Evolutionary conservation across 805 yeast genomes (phyloP).

Genomic region (Monosporozyma aerobia): DNA sequence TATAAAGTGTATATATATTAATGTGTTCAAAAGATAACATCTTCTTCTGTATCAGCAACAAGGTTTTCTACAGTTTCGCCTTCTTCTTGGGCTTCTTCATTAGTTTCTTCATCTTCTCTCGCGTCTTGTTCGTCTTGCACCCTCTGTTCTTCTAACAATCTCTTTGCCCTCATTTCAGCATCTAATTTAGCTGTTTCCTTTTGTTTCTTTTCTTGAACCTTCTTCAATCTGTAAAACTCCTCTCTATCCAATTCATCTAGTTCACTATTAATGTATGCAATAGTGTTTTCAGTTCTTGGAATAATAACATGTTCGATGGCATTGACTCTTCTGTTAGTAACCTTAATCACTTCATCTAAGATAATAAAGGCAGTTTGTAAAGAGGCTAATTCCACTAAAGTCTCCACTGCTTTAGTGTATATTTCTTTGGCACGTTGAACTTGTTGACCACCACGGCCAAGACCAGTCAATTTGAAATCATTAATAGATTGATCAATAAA

Average conservation of each 20-base stretch:
- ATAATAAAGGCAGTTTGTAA: slow-evolving; percentile 94
- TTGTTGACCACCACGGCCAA: slow-evolving; percentile 98
- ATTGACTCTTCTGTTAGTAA: slow-evolving; percentile 95
- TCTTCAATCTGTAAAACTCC: slow-evolving; percentile 92
- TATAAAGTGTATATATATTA: background rate
- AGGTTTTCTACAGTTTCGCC: slow-evolving; percentile 15
- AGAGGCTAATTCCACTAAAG: slow-evolving; percentile 90
- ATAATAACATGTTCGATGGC: slow-evolving; percentile 97
- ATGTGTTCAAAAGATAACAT: slow-evolving; percentile 33
- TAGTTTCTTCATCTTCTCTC: slow-evolving; percentile 7
- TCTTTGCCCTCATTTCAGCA: slow-evolving; percentile 34
- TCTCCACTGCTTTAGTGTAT: slow-evolving; percentile 93
- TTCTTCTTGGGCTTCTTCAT: slow-evolving; percentile 18
- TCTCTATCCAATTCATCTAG: slow-evolving; percentile 97
- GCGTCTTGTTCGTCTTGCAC: slow-evolving; percentile 8
- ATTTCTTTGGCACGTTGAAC: slow-evolving; percentile 90
- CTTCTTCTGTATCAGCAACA: slow-evolving; percentile 36
- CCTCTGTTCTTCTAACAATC: slow-evolving; percentile 19
- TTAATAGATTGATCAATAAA: slow-evolving; percentile 75
- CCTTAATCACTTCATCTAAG: slow-evolving; percentile 94
- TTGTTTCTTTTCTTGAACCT: slow-evolving; percentile 92
- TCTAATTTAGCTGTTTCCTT: slow-evolving; percentile 61
- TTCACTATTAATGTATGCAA: slow-evolving; percentile 84
- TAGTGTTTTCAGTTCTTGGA: slow-evolving; percentile 96
- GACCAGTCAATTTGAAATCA: slow-evolving; percentile 92